Evolutionary conservation across 176 grass and related monocot genomes (phyloP).

Genomic region (Saccharum spontaneum): DNA sequence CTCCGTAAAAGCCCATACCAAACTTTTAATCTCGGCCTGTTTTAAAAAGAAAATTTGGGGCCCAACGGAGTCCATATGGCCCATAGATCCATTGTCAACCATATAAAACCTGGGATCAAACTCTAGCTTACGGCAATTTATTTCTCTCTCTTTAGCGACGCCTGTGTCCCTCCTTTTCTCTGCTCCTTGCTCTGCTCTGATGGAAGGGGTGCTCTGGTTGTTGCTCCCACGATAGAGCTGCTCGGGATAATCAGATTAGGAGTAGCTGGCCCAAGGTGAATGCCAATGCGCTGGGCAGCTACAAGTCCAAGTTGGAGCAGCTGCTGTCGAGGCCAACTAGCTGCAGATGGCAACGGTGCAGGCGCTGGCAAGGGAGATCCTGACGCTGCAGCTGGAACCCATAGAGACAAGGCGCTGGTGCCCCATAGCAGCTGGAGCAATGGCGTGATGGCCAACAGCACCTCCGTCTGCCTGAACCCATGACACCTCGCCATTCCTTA

Average conservation of each 20-base stretch:
- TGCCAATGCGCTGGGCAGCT: not conserved
- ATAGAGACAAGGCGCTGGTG: not conserved
- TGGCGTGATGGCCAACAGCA: too few species aligned
- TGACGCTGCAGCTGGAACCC: not conserved
- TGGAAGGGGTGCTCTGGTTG: not conserved
- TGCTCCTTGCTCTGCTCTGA: not conserved
- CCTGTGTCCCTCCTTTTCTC: not conserved
- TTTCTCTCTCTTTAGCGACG: not conserved
- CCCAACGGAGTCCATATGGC: not conserved
- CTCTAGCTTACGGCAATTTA: not conserved
- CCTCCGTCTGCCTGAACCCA: too few species aligned
- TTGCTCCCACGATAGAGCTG: not conserved
- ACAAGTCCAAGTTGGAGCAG: not conserved
- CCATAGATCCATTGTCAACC: not conserved
- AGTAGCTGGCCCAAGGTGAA: not conserved
- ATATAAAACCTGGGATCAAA: not conserved
- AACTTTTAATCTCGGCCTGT: not conserved
- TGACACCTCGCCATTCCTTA: not conserved
- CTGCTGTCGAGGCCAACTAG: not conserved
- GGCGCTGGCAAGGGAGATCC: not conserved
- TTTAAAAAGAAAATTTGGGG: not conserved
- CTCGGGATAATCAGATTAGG: not conserved
- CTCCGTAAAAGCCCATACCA: not conserved
- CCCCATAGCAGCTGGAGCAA: not conserved
- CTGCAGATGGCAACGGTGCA: not conserved